A percentile compares a stretch with the other conserved stretches of the same genome.
Evolutionary conservation across 1,284 basidiomycete species (phyloP).

Genomic region (Somion occarium): DNA sequence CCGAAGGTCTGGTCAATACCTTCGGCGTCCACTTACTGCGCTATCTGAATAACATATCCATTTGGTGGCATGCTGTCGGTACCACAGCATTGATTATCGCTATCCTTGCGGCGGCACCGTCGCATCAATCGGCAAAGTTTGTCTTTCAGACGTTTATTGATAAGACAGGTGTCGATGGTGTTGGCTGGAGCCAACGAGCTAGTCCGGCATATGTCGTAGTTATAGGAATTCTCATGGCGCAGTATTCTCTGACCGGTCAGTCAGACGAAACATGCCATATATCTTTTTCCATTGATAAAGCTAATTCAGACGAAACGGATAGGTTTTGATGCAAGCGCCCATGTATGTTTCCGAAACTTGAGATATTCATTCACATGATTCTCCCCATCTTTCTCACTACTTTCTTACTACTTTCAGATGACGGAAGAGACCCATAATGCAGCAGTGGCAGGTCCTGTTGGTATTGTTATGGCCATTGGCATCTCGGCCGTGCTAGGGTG

Average conservation of each 20-base stretch:
- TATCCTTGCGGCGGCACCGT: conserved; percentile 64
- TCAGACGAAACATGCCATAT: neutral
- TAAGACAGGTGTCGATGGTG: conserved; percentile 53
- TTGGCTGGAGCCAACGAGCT: conserved; percentile 63
- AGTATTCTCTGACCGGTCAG: conserved; percentile 65
- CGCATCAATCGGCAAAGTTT: conserved; percentile 59
- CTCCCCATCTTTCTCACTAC: neutral
- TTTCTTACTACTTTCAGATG: conserved; percentile 42
- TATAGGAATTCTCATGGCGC: conserved; percentile 67
- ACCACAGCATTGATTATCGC: conserved; percentile 63
- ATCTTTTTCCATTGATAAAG: neutral
- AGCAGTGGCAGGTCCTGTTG: conserved; percentile 59
- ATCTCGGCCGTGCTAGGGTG: conserved; percentile 69
- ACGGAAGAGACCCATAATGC: conserved; percentile 76
- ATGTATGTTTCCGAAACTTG: conserved; percentile 47
- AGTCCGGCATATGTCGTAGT: conserved; percentile 65
- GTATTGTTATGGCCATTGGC: conserved; percentile 68
- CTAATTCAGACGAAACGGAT: neutral
- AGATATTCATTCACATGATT: neutral
- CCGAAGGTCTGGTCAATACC: conserved; percentile 66
- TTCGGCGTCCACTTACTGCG: conserved; percentile 64
- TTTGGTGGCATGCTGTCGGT: conserved; percentile 71
- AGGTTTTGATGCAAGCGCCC: conserved; percentile 38
- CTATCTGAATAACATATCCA: conserved; percentile 65
- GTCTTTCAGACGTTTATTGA: conserved; percentile 72